Evolutionary conservation across 148 eudicot species (phyloP).

Genomic region (Pouteria glomerata): DNA sequence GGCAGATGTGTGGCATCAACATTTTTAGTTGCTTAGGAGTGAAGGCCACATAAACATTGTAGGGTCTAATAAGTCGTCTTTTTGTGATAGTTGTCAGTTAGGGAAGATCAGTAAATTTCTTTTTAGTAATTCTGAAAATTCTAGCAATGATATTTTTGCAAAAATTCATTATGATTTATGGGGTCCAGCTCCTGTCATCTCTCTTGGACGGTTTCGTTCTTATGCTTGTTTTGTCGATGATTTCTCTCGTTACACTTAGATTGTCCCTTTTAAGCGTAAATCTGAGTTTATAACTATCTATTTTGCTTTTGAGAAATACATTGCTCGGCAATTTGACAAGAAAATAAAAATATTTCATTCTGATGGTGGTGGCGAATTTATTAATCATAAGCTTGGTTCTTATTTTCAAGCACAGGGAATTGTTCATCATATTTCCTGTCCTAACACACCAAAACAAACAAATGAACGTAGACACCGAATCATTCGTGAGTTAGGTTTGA

Average conservation of each 20-base stretch:
- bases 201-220: background rate
- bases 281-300: background rate
- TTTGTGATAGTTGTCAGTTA: constrained; percentile 4
- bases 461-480: background rate
- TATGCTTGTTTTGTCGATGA: constrained; percentile 15
- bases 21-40: background rate
- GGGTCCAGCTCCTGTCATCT: constrained; percentile 9
- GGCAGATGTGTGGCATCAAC: background rate
- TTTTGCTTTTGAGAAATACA: constrained; percentile 5
- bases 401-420: background rate
- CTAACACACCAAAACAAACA: background rate
- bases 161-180: constrained; percentile 12
- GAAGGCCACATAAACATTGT: background rate
- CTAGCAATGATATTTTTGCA: background rate
- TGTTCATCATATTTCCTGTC: background rate
- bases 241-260: too few relatives aligned
- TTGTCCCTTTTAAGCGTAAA: background rate
- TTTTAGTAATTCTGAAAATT: background rate
- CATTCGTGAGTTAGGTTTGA: constrained; percentile 9
- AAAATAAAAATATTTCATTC: constrained; percentile 10
- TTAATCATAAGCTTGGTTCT: background rate
- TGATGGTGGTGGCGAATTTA: constrained; percentile 9
- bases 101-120: background rate
- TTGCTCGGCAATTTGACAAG: constrained; percentile 5
- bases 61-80: background rate